Base-by-base conservation (phyloP, 2,329 filamentous ascomycete species). In the Trichophyton verrucosum region DNA sequence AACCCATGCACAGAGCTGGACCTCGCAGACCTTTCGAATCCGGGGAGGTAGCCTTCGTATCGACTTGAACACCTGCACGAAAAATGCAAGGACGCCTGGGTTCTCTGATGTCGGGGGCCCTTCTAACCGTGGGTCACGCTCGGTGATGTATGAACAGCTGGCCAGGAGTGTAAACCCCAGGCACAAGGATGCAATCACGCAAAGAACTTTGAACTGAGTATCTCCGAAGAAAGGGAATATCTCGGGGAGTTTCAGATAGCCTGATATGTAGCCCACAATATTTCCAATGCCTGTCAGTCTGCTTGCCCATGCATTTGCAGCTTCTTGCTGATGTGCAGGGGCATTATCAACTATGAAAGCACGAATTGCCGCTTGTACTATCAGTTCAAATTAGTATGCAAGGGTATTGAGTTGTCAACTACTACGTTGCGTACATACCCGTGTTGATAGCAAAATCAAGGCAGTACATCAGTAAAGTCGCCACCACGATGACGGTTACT, bases 371-470 rank as follows among this genome's bases (percentile, higher is more conserved):
- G 94, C 92, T 81, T 97, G 92, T 38, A 97, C 89, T 82, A 65
- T 62, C 65, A 4, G 13, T 13, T 30, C 57, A 17, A 55, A 58
- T 63, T 63, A 60, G 62, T 20, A 24, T 47, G n/a, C 40, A n/a
- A 9, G 56, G n/a, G 20, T 2, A 27, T 5, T 9, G 15, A 27
- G 6, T 2, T 9, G 46, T 3, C 24, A 58, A 27, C 11, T 11
- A 13, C 33, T 38, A 38, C 9, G 13, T 38, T 11, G 11, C 8
- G 58, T 62, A 73, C 79, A 67, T 76, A 88, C 86, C 86, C 61
- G 91, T 94, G 74, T 97, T 97, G 77, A 97, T 94, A 68, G 91
- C 85, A 73, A 97, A 94, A 72, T 97, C 92, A 58, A 97, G 81
- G 57, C 94, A 80, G 74, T 95, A 97, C 68, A 97, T 88, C 76